Conservation (phyloP, 2,329 filamentous ascomycete genomes). For the Dactylellina haptotyla region DNA sequence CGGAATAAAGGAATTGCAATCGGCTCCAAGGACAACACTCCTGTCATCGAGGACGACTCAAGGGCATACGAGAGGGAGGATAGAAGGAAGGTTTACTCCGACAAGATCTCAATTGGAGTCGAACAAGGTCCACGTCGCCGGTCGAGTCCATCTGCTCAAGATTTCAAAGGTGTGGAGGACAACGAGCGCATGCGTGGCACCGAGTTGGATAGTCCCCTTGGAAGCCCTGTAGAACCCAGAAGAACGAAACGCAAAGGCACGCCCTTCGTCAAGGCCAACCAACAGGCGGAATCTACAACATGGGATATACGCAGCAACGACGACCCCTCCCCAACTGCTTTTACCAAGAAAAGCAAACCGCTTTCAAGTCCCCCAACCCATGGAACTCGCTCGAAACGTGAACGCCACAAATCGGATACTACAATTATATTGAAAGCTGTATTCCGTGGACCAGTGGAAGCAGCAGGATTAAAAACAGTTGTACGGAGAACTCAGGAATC, state of each 20-base stretch:
- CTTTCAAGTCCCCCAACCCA: too few species aligned
- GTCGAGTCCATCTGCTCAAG: neutral
- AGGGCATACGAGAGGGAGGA: too few species aligned
- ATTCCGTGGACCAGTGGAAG: neutral
- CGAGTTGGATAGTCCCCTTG: neutral
- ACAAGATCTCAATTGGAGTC: neutral
- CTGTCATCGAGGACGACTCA: neutral
- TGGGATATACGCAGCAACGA: slow-evolving; percentile 6
- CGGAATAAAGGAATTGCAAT: neutral
- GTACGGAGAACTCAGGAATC: neutral
- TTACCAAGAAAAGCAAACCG: neutral
- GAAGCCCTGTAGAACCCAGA: neutral
- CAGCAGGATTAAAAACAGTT: neutral
- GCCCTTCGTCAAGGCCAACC: neutral
- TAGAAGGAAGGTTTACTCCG: too few species aligned
- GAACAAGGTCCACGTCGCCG: neutral
- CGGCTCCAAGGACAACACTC: neutral
- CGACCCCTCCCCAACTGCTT: slow-evolving; percentile 17
- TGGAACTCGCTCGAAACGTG: neutral
- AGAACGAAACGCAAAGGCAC: neutral
- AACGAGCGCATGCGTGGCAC: neutral
- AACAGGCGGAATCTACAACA: neutral
- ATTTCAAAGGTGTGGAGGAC: neutral
- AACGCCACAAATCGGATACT: neutral
- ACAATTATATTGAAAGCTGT: neutral